These are phyloP conservation scores for Trichoderma virens DNA, from an alignment of 495 filamentous ascomycete genomes.

Conservation along the genomic window DNA sequence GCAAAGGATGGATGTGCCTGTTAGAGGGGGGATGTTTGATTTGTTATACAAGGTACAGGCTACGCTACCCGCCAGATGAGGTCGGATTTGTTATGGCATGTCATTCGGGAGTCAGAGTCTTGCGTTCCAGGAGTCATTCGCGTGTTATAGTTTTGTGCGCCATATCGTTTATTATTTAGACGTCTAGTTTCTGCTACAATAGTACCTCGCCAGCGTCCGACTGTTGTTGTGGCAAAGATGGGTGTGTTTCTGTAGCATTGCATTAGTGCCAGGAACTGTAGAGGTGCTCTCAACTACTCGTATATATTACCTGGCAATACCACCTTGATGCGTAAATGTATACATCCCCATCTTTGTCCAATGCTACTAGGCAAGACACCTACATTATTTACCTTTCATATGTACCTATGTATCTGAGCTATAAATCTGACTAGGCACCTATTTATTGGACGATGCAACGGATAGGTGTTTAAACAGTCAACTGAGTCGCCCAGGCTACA, in stretches of 20 bases:
- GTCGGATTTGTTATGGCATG: not conserved
- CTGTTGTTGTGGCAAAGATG: not conserved
- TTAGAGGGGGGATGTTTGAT: constrained; percentile 28
- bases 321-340: too few species aligned
- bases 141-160: constrained; percentile 1
- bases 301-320: too few species aligned
- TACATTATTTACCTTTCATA: too few species aligned
- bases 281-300: too few species aligned
- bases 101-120: constrained; percentile 8
- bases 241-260: not conserved
- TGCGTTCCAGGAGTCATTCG: constrained; percentile 3
- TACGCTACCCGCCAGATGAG: not conserved
- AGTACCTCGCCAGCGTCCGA: not conserved
- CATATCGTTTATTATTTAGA: constrained; percentile 9
- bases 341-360: too few species aligned
- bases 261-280: not conserved
- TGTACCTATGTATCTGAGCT: too few species aligned
- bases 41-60: not conserved
- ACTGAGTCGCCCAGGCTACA: not conserved
- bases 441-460: too few species aligned
- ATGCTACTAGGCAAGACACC: too few species aligned
- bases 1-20: constrained; percentile 94
- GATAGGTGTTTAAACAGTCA: not conserved
- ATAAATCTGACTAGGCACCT: too few species aligned
- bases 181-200: constrained; percentile 7